Evolutionary conservation across 352 stramenopile genomes (phyloP).

Genomic region (Phytophthora citricola): DNA sequence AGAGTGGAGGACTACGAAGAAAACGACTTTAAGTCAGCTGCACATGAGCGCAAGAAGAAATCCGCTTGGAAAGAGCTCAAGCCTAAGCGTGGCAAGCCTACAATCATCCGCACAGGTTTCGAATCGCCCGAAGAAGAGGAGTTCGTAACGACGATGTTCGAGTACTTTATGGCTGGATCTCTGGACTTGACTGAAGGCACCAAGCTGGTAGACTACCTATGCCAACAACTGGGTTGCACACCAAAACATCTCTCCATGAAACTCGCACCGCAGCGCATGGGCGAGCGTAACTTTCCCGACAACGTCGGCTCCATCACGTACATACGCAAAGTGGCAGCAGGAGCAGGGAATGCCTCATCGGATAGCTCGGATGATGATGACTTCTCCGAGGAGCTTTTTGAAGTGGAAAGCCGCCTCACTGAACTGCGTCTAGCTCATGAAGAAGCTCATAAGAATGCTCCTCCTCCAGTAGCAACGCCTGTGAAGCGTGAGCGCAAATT

Average conservation of each 20-base stretch:
- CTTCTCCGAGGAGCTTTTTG: slow-evolving; percentile 56
- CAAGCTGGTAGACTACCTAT: slow-evolving; percentile 65
- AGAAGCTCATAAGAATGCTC: slow-evolving; percentile 41
- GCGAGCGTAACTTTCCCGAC: slow-evolving; percentile 62
- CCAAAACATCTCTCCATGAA: slow-evolving; percentile 77
- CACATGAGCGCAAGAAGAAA: slow-evolving; percentile 26
- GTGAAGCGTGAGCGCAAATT: slow-evolving; percentile 39
- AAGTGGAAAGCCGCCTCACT: slow-evolving; percentile 53
- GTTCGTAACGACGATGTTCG: slow-evolving; percentile 62
- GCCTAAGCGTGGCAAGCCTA: slow-evolving; percentile 51
- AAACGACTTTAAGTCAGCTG: slow-evolving; percentile 12
- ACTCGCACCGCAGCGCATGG: slow-evolving; percentile 57
- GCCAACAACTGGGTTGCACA: slow-evolving; percentile 58
- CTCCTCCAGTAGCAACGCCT: slow-evolving; percentile 4
- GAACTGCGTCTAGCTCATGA: slow-evolving; percentile 58
- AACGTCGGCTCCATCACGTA: slow-evolving; percentile 68
- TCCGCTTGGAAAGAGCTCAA: slow-evolving; percentile 4
- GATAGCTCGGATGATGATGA: slow-evolving; percentile 34
- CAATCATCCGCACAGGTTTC: slow-evolving; percentile 81
- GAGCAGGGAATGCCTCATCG: slow-evolving; percentile 4
- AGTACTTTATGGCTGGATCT: slow-evolving; percentile 69
- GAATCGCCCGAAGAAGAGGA: slow-evolving; percentile 68
- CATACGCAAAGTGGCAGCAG: slow-evolving; percentile 36
- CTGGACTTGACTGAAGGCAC: slow-evolving; percentile 62
- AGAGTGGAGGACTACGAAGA: slow-evolving; percentile 18